These are phyloP conservation scores for Leishmania mexicana DNA, from an alignment of 208 protist species.

Conservation along the genomic window DNA sequence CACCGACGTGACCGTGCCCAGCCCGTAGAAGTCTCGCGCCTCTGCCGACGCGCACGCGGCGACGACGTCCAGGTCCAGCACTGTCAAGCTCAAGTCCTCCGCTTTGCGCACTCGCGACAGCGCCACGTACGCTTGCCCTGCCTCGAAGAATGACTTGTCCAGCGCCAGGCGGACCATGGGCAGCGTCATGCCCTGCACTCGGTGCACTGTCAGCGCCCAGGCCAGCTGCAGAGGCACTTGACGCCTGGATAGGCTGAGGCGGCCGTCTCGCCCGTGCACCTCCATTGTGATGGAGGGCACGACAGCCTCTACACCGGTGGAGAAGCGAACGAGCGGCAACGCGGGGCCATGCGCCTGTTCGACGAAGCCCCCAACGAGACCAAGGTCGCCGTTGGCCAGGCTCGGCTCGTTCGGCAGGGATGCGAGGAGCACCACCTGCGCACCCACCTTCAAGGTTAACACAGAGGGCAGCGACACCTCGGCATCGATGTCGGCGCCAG, in stretches of 20 bases:
- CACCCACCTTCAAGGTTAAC: conserved; percentile 65
- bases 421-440: conserved; percentile 76
- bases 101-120: conserved; percentile 59
- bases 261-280: conserved; percentile 28
- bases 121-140: conserved; percentile 82
- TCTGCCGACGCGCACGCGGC: conserved; percentile 5
- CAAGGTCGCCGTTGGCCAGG: conserved; percentile 42
- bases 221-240: conserved; percentile 94
- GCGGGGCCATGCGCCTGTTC: conserved; percentile 31
- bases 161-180: conserved; percentile 55
- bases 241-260: conserved; percentile 40
- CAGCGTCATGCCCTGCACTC: conserved; percentile 94
- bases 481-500: conserved; percentile 56
- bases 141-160: conserved; percentile 60
- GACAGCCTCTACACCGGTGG: conserved; percentile 38
- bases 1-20: conserved; percentile 1
- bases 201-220: conserved; percentile 96
- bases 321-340: conserved; percentile 68
- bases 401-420: conserved; percentile 39
- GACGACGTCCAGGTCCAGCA: conserved; percentile 30
- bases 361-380: conserved; percentile 35
- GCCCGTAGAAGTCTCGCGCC: conserved; percentile 31
- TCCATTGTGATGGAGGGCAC: conserved; percentile 55
- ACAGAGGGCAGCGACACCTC: conserved; percentile 56
- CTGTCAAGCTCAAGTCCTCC: conserved; percentile 39